Conservation (phyloP, 2,329 filamentous ascomycete species). For the Alternaria atra region DNA sequence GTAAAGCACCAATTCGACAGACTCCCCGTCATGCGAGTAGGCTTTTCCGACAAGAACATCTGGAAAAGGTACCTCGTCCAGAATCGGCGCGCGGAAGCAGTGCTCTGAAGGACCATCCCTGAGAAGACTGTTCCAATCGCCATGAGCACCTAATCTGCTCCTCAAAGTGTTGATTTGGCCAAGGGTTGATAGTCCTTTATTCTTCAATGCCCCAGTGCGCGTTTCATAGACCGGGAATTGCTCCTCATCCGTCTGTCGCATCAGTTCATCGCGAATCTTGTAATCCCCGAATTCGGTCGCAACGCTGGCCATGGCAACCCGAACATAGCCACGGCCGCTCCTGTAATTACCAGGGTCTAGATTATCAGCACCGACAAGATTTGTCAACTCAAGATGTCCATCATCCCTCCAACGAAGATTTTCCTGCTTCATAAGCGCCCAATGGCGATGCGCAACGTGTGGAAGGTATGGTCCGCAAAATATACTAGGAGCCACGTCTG, state of each 20-base stretch:
- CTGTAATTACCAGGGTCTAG: neutral
- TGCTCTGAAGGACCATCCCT: neutral
- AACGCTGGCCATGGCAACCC: slow-evolving; percentile 12
- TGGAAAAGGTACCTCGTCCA: neutral
- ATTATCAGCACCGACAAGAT: neutral
- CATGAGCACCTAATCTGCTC: neutral
- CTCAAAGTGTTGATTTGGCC: neutral
- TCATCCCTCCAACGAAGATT: neutral
- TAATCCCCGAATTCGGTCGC: slow-evolving; percentile 27
- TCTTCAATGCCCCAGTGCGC: neutral
- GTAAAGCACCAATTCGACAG: neutral
- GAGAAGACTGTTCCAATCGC: neutral
- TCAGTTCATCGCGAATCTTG: slow-evolving; percentile 11
- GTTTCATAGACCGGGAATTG: neutral
- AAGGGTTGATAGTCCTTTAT: neutral
- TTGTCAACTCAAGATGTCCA: neutral
- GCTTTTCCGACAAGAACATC: neutral
- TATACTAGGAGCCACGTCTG: slow-evolving; percentile 18
- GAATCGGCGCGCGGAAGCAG: neutral
- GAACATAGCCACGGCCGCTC: neutral
- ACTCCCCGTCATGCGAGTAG: neutral
- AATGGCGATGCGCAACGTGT: neutral
- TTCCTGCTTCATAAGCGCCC: neutral
- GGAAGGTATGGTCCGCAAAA: slow-evolving; percentile 6
- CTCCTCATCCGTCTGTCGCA: neutral